These are phyloP conservation scores for Aegle marmelos DNA, from an alignment of 345 rosid genomes.

Conservation along the genomic window DNA sequence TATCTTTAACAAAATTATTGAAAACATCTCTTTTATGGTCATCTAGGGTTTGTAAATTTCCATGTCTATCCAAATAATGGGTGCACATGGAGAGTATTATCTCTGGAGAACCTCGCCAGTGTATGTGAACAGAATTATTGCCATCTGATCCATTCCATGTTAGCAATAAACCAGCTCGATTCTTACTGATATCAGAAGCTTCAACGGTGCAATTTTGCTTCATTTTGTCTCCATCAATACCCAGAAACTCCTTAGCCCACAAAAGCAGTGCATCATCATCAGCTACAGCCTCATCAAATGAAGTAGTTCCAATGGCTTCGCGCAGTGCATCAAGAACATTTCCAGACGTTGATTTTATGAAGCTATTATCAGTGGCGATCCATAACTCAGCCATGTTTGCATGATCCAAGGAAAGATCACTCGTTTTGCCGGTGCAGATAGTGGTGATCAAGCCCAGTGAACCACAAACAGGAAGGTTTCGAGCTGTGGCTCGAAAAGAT, in stretches of 20 bases:
- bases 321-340: not conserved
- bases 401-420: not conserved
- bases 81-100: not conserved
- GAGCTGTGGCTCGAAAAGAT: not conserved
- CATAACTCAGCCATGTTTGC: not conserved
- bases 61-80: not conserved
- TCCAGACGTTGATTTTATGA: not conserved
- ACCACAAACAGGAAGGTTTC: not conserved
- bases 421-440: not conserved
- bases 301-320: not conserved
- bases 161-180: not conserved
- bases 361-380: not conserved
- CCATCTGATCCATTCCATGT: not conserved
- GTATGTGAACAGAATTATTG: not conserved
- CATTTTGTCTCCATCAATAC: not conserved
- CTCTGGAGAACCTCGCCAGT: not conserved
- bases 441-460: not conserved
- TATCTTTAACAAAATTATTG: not conserved
- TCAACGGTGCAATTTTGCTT: not conserved
- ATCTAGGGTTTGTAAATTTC: not conserved
- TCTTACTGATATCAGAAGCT: not conserved
- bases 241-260: slow-evolving; percentile 6
- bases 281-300: no score
- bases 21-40: not conserved
- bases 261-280: not conserved